phyloP scores from a whole-genome alignment of 306 rosid species.

The Psophocarpus tetragonolobus region DNA sequence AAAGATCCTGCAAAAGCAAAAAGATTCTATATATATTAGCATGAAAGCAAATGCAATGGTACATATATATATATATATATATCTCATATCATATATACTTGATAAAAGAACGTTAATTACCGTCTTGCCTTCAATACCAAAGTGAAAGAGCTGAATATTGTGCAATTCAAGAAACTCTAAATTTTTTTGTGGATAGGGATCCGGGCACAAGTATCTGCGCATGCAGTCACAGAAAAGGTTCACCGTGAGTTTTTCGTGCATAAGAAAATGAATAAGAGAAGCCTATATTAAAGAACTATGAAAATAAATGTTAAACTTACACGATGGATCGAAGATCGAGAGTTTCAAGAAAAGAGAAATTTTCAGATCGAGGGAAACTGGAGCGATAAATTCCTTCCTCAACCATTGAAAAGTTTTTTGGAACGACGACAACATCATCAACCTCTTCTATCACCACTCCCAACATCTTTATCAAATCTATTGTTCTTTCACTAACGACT shows the following conservation, averaged over 20 bases:
- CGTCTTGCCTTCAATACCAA: constrained; percentile 69
- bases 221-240: constrained; percentile 5
- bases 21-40: background rate
- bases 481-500: background rate
- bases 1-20: constrained; percentile 54
- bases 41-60: background rate
- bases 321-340: constrained; percentile 69
- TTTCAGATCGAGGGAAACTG: constrained; percentile 63
- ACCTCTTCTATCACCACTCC: background rate
- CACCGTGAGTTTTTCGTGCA: background rate
- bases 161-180: constrained; percentile 60
- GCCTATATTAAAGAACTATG: background rate
- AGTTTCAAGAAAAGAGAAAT: constrained; percentile 57
- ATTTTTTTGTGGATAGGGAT: constrained; percentile 66
- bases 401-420: constrained; percentile 73
- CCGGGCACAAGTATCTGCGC: constrained; percentile 73
- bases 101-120: constrained; percentile 35
- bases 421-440: constrained; percentile 45
- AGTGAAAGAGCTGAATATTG: constrained; percentile 57
- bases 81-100: too few relatives aligned
- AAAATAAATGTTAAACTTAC: constrained; percentile 35
- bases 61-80: background rate
- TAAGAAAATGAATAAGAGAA: background rate
- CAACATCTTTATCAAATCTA: background rate
- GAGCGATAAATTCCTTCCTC: constrained; percentile 82